phyloP scores from a whole-genome alignment of 1,139 yeast genomes.

The Scheffersomyces quercinus region DNA sequence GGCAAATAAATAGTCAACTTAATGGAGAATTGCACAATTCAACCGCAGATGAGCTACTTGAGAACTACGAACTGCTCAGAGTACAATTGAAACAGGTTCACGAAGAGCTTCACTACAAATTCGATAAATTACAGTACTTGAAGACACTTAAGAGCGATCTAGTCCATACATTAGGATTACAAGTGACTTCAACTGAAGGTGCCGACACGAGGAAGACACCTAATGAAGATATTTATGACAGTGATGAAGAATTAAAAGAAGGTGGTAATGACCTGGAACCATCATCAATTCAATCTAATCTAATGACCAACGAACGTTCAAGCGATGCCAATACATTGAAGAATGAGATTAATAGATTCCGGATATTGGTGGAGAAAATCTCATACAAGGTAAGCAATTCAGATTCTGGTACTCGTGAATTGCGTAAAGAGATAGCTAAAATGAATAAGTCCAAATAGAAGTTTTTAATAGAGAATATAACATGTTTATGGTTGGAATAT shows the following conservation, averaged over 20 bases:
- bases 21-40: background rate
- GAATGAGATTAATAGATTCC: conserved; percentile 30
- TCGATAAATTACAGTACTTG: conserved; percentile 30
- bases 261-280: conserved; percentile 4
- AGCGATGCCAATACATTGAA: conserved; percentile 9
- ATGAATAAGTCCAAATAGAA: background rate
- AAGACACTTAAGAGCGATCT: conserved; percentile 17
- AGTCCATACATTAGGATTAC: conserved; percentile 6
- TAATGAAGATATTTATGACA: conserved; percentile 15
- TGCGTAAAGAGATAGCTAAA: background rate
- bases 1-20: conserved; percentile 5
- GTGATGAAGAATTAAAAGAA: conserved; percentile 21
- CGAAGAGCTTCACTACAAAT: conserved; percentile 23
- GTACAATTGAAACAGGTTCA: conserved; percentile 17
- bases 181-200: conserved; percentile 1
- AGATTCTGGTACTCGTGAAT: background rate
- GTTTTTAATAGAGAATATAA: too few species aligned
- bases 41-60: conserved; percentile 11
- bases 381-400: conserved; percentile 12
- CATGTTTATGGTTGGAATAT: too few species aligned
- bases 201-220: conserved; percentile 2
- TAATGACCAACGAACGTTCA: conserved; percentile 7
- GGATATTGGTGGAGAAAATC: conserved; percentile 33
- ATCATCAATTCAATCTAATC: conserved; percentile 12
- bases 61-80: conserved; percentile 28